Conservation (phyloP, 2,329 filamentous ascomycete species). For the Colletotrichum gloeosporioides region DNA sequence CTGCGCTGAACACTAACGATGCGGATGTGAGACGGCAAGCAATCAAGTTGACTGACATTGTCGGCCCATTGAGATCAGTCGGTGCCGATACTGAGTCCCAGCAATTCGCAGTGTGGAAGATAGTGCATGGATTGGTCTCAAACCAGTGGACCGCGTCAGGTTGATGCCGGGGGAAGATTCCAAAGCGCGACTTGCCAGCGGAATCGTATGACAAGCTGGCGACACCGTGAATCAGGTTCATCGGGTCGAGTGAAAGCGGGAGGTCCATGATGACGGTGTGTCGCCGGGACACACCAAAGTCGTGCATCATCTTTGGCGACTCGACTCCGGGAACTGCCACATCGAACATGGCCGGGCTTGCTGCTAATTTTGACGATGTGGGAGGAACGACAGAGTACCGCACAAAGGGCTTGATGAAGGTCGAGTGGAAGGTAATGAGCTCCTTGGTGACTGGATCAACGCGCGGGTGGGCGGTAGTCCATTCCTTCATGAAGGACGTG, state of each 20-base stretch:
- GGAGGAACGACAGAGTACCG: slow-evolving; percentile 61
- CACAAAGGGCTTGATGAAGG: slow-evolving; percentile 69
- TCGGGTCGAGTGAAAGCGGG: slow-evolving; percentile 68
- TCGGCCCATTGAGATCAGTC: slow-evolving; percentile 9
- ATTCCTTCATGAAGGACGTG: slow-evolving; percentile 69
- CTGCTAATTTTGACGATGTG: not conserved
- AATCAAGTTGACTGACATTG: slow-evolving; percentile 62
- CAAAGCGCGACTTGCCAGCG: slow-evolving; percentile 64
- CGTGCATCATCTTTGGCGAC: slow-evolving; percentile 77
- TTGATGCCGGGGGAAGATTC: slow-evolving; percentile 67
- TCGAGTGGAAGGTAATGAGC: slow-evolving; percentile 71
- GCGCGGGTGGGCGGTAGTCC: slow-evolving; percentile 74
- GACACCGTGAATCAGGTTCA: slow-evolving; percentile 61
- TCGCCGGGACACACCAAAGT: slow-evolving; percentile 69
- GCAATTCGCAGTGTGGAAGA: slow-evolving; percentile 75
- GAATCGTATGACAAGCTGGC: slow-evolving; percentile 67
- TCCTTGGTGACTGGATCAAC: slow-evolving; percentile 70
- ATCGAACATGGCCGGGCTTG: slow-evolving; percentile 45
- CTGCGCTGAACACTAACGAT: slow-evolving; percentile 68
- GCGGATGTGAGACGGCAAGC: slow-evolving; percentile 72
- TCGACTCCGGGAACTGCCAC: slow-evolving; percentile 64
- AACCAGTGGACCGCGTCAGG: slow-evolving; percentile 69
- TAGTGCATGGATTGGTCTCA: slow-evolving; percentile 69
- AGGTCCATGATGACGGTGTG: slow-evolving; percentile 74
- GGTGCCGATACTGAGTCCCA: slow-evolving; percentile 58